Base-by-base conservation (phyloP, 140 eudicot genomes). In the Cichorium intybus region DNA sequence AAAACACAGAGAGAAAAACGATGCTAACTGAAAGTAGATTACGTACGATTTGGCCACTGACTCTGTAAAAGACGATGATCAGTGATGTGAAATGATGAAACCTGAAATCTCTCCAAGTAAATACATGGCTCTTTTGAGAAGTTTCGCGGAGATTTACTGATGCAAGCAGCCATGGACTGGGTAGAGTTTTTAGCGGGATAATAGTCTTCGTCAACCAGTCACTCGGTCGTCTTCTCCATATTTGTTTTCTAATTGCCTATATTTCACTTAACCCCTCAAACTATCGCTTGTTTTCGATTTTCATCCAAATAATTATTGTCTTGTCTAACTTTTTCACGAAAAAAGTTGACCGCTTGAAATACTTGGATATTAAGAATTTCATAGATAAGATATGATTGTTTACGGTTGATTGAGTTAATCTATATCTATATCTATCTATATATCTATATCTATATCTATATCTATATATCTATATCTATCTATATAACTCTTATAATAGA, bases 81-180 rank as follows among this genome's bases (percentile, higher is more conserved):
- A 34, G 48, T 59, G 48, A 59, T 33, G 29, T 20, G 64, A 28
- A 58, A 58, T 33, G 64, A 35, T 20, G 65, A 35, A 59, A 59
- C 1, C 47, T 17, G 63, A 57, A 57, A 31, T 6, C 10, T 33
- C 0, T 58, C 2, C 48, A 58, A 60, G 66, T 60, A 60, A 35
- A 18, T 60, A 59, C 12, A 35, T 20, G 65, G 21, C 11, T 11
- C 20, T 29, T 14, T 57, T 17, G 24, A 37, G 66, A 60, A 60
- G 7, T 60, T 60, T 60, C 66, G 21, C 1, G 49, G 66, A 60
- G 31, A 22, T 31, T 33, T 31, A 4, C 24, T 7, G 21, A 2
- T 11, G 66, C 51, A 60, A 21, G 66, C 66, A 60, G 66, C 66
- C 66, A 37, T 60, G 50, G 66, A 60, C 49, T 22, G 1, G 64